phyloP scores from a whole-genome alignment of 768 basidiomycete genomes.

The Podaxis sp. region DNA sequence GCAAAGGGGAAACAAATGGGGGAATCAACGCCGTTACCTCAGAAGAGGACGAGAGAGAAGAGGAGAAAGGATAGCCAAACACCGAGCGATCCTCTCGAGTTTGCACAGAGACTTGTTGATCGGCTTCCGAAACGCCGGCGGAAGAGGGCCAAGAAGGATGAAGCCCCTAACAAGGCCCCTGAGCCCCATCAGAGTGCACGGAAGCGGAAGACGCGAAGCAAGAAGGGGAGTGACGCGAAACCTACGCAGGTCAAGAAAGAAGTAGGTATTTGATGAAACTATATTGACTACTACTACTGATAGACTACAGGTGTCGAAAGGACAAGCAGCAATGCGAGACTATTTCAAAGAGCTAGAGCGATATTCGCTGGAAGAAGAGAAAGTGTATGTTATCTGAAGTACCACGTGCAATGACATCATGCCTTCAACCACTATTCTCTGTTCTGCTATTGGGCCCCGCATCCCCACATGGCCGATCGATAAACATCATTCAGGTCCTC shows the following conservation, averaged over 20 bases:
- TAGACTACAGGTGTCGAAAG: conserved; percentile 40
- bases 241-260: conserved; percentile 16
- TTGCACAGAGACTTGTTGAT: conserved; percentile 10
- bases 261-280: conserved; percentile 16
- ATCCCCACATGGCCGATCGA: conserved; percentile 14
- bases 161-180: conserved; percentile 8
- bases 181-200: conserved; percentile 16
- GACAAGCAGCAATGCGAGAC: conserved; percentile 50
- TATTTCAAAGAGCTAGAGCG: conserved; percentile 54
- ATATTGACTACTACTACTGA: neutral
- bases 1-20: conserved; percentile 14
- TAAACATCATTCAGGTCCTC: conserved; percentile 8
- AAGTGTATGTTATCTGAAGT: conserved; percentile 56
- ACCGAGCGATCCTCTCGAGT: conserved; percentile 11
- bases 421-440: neutral
- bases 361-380: conserved; percentile 56
- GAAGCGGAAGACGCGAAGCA: conserved; percentile 14
- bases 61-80: conserved; percentile 12
- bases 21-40: neutral
- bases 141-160: conserved; percentile 17
- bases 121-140: conserved; percentile 16
- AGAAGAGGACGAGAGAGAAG: conserved; percentile 3
- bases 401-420: conserved; percentile 18
- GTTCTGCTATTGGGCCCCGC: conserved; percentile 2
- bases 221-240: neutral